A percentile compares a stretch with the other conserved stretches of the same genome.
Evolutionary conservation across 106 monocot species (phyloP).

Genomic region (Dioscorea dumetorum): DNA sequence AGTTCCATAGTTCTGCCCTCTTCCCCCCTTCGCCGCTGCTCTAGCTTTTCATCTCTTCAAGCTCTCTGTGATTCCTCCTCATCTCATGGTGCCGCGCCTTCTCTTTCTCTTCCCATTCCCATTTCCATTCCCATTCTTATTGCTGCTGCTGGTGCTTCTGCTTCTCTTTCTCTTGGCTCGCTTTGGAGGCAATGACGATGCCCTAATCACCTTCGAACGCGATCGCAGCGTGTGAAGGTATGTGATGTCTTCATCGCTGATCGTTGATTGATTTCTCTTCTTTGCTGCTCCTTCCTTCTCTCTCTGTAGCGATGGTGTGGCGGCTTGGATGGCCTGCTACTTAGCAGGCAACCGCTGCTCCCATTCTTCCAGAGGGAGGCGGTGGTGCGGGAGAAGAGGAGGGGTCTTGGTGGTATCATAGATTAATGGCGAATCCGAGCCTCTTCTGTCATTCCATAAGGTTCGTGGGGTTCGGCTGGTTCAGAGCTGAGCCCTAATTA

Average conservation of each 20-base stretch:
- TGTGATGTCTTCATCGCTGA: neutral
- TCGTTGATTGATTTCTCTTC: neutral
- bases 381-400: neutral
- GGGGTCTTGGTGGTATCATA: neutral
- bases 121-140: too few relatives aligned
- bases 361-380: neutral
- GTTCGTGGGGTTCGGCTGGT: too few relatives aligned
- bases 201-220: too few relatives aligned
- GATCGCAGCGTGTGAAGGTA: neutral
- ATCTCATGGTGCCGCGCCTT: too few relatives aligned
- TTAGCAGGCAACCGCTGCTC: neutral
- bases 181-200: neutral
- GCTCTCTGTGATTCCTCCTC: neutral
- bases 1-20: too few relatives aligned
- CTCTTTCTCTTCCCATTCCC: neutral
- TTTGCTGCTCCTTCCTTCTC: neutral
- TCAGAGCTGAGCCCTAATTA: too few relatives aligned
- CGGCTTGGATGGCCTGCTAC: constrained; percentile 1
- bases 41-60: too few relatives aligned
- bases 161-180: too few relatives aligned
- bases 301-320: neutral
- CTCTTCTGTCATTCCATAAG: neutral
- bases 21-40: too few relatives aligned
- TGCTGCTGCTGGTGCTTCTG: too few relatives aligned
- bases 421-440: constrained; percentile 1